Base-by-base conservation (phyloP, 2,329 filamentous ascomycete genomes). In the Chaetomiaceae sp. region DNA sequence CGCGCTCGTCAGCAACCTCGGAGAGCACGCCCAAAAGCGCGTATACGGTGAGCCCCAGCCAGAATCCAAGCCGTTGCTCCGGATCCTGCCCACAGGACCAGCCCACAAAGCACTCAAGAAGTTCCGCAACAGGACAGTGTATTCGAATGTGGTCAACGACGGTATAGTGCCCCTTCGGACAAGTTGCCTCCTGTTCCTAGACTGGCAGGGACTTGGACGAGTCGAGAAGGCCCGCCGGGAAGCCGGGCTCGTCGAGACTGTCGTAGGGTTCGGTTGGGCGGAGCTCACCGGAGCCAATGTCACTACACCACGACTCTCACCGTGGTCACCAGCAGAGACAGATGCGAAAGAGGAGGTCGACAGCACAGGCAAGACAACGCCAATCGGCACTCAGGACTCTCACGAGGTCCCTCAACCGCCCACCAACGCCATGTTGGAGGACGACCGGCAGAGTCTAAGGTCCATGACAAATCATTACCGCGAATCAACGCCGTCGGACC, bases 141-240 rank as follows among this genome's bases (percentile, higher is more conserved):
- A 97, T 66, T 96, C 91, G 2, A 97, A 97, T 62, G 91, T 97
- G 12, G 92, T 97, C 59, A 97, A 97, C 63, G 92, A 97, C 68
- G 92, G 91, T 3, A 96, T 99, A 59, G 93, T 99, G 4, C 93
- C 93, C 3, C 72, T 99, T 30, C 83, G 93, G 19, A 99, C 93
- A 4, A 97, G 92, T 56, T 99, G 92, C 67, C 74, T 99, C n/a
- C 71, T 99, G 5, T 99, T 99, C 63, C 73, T 99, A 1, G 93
- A 99, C 65, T 99, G 93, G 93, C 87, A 91, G 68, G 93, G 93
- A 0, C 73, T 99, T 3, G 92, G 87, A 5, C 85, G 89, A 34
- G 93, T 99, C 1, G 90, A 97, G 59, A 99, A 99, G 68, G 92
- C 93, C 10, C 81, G 92, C 19, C 76, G 93, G 65, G 92, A 95